phyloP scores from a whole-genome alignment of 2,329 filamentous ascomycete species.

The Thyridium curvatum region DNA sequence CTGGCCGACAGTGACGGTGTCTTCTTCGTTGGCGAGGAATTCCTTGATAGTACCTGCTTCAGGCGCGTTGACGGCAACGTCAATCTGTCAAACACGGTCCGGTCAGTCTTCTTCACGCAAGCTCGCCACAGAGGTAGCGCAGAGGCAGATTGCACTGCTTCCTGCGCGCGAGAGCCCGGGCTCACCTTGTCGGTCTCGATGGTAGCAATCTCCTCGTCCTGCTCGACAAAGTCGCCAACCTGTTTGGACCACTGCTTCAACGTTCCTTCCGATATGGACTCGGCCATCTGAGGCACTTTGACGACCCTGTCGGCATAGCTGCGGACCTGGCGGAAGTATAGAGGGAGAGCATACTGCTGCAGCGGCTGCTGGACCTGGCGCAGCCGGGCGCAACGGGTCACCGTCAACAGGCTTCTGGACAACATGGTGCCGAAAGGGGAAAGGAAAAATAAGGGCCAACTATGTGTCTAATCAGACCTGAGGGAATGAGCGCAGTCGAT shows the following conservation, averaged over 20 bases:
- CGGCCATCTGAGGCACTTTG: constrained; percentile 96
- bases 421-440: constrained; percentile 25
- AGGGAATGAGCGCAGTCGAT: background rate
- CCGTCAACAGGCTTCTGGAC: constrained; percentile 25
- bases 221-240: constrained; percentile 88
- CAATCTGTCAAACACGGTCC: too few relatives aligned
- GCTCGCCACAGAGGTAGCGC: background rate
- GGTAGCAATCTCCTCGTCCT: constrained; percentile 95
- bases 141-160: too few relatives aligned
- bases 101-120: constrained; percentile 1
- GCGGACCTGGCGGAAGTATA: constrained; percentile 51
- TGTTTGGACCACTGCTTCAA: constrained; percentile 92
- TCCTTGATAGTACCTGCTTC: constrained; percentile 88
- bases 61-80: constrained; percentile 92
- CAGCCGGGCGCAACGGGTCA: constrained; percentile 18
- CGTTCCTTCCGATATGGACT: constrained; percentile 96
- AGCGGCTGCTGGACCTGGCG: constrained; percentile 33
- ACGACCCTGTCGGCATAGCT: constrained; percentile 74
- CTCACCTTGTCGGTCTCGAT: constrained; percentile 97
- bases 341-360: constrained; percentile 37
- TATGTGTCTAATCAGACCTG: background rate
- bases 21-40: constrained; percentile 85
- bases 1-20: constrained; percentile 91
- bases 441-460: too few relatives aligned
- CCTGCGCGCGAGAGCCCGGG: too few relatives aligned